These are phyloP conservation scores for Penicillium sp. DNA, from an alignment of 2,329 filamentous ascomycete genomes.

Conservation along the genomic window DNA sequence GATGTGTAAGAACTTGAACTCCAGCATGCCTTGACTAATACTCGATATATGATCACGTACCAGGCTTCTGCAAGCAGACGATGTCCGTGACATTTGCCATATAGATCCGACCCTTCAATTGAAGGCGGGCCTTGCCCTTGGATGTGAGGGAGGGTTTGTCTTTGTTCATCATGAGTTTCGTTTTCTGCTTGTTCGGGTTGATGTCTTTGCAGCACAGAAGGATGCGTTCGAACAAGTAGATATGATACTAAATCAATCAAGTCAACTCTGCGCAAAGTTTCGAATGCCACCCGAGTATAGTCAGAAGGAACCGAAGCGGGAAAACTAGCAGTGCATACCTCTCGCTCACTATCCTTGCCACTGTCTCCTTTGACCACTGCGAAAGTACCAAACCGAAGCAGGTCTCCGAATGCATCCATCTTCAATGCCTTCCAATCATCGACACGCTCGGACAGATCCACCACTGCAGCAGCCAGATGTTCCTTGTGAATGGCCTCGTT, in stretches of 20 bases:
- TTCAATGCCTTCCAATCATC: slow-evolving; percentile 97
- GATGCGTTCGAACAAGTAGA: slow-evolving; percentile 96
- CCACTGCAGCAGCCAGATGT: slow-evolving; percentile 79
- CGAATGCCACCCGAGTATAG: neutral
- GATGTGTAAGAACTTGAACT: neutral
- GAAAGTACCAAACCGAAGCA: slow-evolving; percentile 88
- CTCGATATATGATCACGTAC: slow-evolving; percentile 59
- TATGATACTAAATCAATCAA: slow-evolving; percentile 76
- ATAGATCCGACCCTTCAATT: slow-evolving; percentile 96
- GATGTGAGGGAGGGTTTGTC: slow-evolving; percentile 74
- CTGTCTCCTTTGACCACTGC: slow-evolving; percentile 79
- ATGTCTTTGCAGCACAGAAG: slow-evolving; percentile 96
- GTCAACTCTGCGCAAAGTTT: slow-evolving; percentile 3
- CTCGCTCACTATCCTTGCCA: slow-evolving; percentile 88
- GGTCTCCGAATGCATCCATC: slow-evolving; percentile 86
- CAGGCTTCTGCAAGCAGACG: slow-evolving; percentile 83
- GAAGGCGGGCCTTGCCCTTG: slow-evolving; percentile 76
- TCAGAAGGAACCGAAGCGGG: neutral
- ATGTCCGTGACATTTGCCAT: slow-evolving; percentile 99
- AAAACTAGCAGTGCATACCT: slow-evolving; percentile 63
- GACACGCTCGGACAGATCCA: slow-evolving; percentile 80
- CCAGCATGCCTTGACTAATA: too few relatives aligned
- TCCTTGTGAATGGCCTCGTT: slow-evolving; percentile 92
- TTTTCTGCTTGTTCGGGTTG: slow-evolving; percentile 79
- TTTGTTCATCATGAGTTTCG: slow-evolving; percentile 66